A percentile compares a stretch with the other conserved stretches of the same genome.
phyloP scores from a whole-genome alignment of 75 land plant species.

The Pseudotsuga menziesii region DNA sequence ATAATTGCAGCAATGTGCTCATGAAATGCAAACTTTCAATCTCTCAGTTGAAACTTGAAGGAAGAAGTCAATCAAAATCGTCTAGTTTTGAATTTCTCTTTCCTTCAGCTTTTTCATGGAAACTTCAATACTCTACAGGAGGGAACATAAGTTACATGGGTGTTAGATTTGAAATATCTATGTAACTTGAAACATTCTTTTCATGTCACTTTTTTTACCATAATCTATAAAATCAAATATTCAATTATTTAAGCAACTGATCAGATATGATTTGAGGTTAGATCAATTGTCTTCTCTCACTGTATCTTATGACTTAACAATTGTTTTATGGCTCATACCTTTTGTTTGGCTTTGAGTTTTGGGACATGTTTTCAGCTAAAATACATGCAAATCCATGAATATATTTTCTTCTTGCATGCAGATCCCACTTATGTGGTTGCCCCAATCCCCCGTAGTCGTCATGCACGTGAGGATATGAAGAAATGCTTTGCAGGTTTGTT shows the following conservation, averaged over 20 bases:
- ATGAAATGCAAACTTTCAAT: not conserved
- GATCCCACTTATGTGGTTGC: constrained; percentile 94
- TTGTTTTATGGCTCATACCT: not conserved
- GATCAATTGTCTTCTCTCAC: not conserved
- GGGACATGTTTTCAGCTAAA: not conserved
- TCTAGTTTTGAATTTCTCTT: not conserved
- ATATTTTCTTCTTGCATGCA: constrained; percentile 23
- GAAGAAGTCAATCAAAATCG: not conserved
- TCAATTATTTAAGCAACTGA: not conserved
- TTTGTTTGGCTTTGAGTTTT: not conserved
- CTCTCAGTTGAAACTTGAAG: not conserved
- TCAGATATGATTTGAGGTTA: not conserved
- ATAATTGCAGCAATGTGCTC: not conserved
- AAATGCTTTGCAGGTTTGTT: constrained; percentile 86
- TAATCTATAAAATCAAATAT: not conserved
- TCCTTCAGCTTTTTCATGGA: not conserved
- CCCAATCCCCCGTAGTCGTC: constrained; percentile 45
- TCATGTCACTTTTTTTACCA: not conserved
- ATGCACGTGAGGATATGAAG: constrained; percentile 59
- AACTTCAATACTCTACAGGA: too few species aligned
- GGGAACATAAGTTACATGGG: not conserved
- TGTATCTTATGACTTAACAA: not conserved
- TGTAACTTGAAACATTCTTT: not conserved
- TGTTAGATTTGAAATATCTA: not conserved
- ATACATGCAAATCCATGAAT: not conserved